Conservation (phyloP, 495 filamentous ascomycete genomes). For the Lentithecium fluviatile region DNA sequence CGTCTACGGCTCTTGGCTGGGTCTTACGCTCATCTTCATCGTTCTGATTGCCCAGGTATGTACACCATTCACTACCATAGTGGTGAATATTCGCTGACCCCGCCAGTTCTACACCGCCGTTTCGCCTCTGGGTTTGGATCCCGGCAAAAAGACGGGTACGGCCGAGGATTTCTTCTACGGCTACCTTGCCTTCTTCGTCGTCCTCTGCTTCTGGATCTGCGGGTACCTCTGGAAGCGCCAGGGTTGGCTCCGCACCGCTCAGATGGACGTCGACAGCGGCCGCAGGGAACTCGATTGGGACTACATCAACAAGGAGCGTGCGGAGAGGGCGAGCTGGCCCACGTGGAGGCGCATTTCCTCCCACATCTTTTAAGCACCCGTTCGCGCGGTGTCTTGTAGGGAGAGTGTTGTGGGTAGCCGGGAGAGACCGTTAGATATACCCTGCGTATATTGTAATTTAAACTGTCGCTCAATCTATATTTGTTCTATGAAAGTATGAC, state of each 20-base stretch:
- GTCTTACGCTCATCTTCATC: slow-evolving; percentile 58
- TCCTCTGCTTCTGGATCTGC: slow-evolving; percentile 54
- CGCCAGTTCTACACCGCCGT: slow-evolving; percentile 53
- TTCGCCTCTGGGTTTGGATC: no score
- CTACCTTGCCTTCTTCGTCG: slow-evolving; percentile 61
- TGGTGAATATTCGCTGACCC: slow-evolving; percentile 3
- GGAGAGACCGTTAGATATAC: not conserved
- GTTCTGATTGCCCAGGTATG: slow-evolving; percentile 61
- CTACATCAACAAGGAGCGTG: slow-evolving; percentile 51
- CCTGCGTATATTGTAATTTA: not conserved
- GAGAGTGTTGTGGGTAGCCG: no score
- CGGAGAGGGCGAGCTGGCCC: slow-evolving; percentile 49
- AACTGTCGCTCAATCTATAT: no score
- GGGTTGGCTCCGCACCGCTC: slow-evolving; percentile 52
- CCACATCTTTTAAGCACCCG: slow-evolving; percentile 47
- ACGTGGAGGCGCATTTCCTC: slow-evolving; percentile 51
- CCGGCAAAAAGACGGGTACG: slow-evolving; percentile 44
- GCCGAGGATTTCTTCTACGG: slow-evolving; percentile 60
- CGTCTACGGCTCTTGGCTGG: slow-evolving; percentile 65
- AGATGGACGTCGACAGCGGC: slow-evolving; percentile 66
- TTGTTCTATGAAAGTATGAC: no score
- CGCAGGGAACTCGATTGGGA: slow-evolving; percentile 60
- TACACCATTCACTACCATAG: not conserved
- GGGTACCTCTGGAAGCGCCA: slow-evolving; percentile 63
- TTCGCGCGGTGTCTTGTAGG: not conserved